These are phyloP conservation scores for Pythium sukuiense DNA, from an alignment of 352 stramenopile species.

Conservation along the genomic window DNA sequence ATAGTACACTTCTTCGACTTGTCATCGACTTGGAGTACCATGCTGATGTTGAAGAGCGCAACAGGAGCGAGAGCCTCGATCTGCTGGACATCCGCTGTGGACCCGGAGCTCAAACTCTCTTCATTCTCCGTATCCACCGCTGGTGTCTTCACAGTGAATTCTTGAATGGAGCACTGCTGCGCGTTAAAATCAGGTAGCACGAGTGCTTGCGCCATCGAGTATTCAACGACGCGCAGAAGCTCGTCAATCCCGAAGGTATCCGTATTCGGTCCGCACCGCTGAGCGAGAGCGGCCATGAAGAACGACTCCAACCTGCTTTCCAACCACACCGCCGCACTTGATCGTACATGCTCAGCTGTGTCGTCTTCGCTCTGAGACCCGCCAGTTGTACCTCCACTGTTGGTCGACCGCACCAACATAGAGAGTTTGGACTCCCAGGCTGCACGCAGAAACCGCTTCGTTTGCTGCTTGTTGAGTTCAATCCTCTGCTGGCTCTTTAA, in stretches of 20 bases:
- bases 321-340: slow-evolving; percentile 23
- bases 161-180: slow-evolving; percentile 13
- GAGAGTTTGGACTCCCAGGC: slow-evolving; percentile 43
- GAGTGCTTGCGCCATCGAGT: slow-evolving; percentile 12
- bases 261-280: slow-evolving; percentile 7
- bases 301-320: slow-evolving; percentile 28
- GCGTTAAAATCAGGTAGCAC: slow-evolving; percentile 27
- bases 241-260: slow-evolving; percentile 20
- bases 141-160: not conserved
- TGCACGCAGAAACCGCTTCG: slow-evolving; percentile 44
- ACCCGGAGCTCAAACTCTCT: slow-evolving; percentile 2
- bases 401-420: not conserved
- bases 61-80: slow-evolving; percentile 21
- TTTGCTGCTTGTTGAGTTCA: slow-evolving; percentile 40
- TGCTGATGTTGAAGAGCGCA: slow-evolving; percentile 23
- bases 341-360: slow-evolving; percentile 1
- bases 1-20: slow-evolving; percentile 25
- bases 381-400: not conserved
- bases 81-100: slow-evolving; percentile 9
- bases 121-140: not conserved
- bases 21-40: slow-evolving; percentile 17
- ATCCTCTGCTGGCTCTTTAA: not conserved
- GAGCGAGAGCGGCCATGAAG: slow-evolving; percentile 15
- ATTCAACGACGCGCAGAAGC: slow-evolving; percentile 20
- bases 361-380: not conserved